A percentile compares a stretch with the other conserved stretches of the same genome.
These are phyloP conservation scores for Dothistroma pini DNA, from an alignment of 2,329 filamentous ascomycete species.

Conservation along the genomic window DNA sequence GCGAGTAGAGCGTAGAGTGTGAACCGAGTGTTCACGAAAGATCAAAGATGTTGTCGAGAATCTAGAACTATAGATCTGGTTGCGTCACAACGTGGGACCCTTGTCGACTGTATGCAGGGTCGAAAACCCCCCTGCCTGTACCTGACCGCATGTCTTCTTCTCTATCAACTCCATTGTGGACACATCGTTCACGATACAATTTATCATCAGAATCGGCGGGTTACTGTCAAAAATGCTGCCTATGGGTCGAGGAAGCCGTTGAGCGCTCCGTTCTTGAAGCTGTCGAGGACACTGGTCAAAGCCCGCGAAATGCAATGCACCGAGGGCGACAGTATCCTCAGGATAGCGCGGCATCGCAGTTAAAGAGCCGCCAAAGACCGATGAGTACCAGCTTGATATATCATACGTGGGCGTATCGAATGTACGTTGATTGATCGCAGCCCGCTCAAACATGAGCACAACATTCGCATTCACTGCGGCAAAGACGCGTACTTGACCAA, in stretches of 20 bases:
- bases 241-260: too few species aligned
- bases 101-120: neutral
- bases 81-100: neutral
- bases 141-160: neutral
- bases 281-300: too few species aligned
- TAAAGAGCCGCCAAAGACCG: too few species aligned
- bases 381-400: neutral
- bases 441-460: neutral
- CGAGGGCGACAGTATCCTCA: too few species aligned
- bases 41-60: too few species aligned
- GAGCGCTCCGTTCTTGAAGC: too few species aligned
- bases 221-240: too few species aligned
- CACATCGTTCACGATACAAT: neutral
- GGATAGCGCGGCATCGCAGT: too few species aligned
- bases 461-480: neutral
- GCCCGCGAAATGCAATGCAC: too few species aligned
- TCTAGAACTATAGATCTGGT: neutral
- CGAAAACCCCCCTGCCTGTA: neutral
- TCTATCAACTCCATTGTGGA: neutral
- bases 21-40: too few species aligned
- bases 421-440: neutral
- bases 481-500: neutral
- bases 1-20: neutral
- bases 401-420: neutral
- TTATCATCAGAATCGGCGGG: neutral